Evolutionary conservation across 1,139 yeast genomes (phyloP), one percentile per base, ranked within the genome.

Genomic region (Nakaseomyces uthaithaninus): DNA sequence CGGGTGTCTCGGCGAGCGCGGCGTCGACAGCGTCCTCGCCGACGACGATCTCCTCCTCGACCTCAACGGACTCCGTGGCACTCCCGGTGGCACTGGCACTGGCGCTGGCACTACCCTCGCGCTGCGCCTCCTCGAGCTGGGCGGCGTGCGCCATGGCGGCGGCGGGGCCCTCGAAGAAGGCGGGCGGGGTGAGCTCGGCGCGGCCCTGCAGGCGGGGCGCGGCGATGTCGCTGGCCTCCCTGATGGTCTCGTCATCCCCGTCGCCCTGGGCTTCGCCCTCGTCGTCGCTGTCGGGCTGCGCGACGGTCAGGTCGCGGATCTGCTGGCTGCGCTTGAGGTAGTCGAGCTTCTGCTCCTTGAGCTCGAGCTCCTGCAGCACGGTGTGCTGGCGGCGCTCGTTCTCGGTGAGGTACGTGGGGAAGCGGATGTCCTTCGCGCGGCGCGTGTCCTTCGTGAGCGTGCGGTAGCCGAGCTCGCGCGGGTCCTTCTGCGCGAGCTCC

Each of bases 211-310:
- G 25, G 24, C 10, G 7, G 7, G 24, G 24, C n/a, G 11, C 28
- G 14, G 9, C 14, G 28, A 6, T 19, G 22, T 18, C 12, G 48
- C 49, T 69, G 39, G 68, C 62, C 64, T 87, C 95, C 60, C 85
- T 81, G 35, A 31, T 20, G 9, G 35, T 31, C 11, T 17, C 17
- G 35, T 19, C 20, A 2, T 50, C 58, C 12, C 52, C 65, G 7
- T 61, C 67, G 18, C 64, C 68, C 14, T 60, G 66, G 10, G 60
- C 69, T 10, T 62, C 74, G 3, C 65, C 77, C 5, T 67, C 76
- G 12, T 75, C 80, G 5, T 70, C 77, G 11, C 69, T 80, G 14
- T 66, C 75, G 12, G 4, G 15, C 23, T 30, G 33, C n/a, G 8
- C 18, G 4, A 31, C 25, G 19, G 37, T 33, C 1, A 47, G 38